phyloP scores from a whole-genome alignment of 306 rosid genomes.

The Albizia julibrissin region DNA sequence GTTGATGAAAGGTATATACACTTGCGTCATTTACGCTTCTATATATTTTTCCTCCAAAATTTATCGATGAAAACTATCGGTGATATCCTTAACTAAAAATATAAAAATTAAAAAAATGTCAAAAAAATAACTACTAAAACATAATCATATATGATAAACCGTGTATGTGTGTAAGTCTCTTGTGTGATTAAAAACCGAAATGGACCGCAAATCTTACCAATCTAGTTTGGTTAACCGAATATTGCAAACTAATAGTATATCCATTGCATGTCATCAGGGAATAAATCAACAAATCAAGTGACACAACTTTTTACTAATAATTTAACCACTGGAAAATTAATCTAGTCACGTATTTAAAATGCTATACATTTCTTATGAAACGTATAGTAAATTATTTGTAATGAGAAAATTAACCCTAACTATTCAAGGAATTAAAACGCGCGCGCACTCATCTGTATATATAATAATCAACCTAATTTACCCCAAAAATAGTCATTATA shows the following conservation, averaged over 20 bases:
- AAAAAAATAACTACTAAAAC: background rate
- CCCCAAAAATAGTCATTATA: background rate
- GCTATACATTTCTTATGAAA: background rate
- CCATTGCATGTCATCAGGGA: background rate
- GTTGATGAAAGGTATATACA: too few relatives aligned
- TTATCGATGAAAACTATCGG: background rate
- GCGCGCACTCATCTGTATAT: background rate
- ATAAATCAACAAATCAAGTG: background rate
- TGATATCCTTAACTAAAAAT: background rate
- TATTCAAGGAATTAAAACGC: background rate
- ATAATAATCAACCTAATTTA: background rate
- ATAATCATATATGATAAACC: background rate
- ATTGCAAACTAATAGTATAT: background rate
- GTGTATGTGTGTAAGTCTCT: background rate
- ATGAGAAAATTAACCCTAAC: background rate
- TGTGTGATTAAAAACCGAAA: background rate
- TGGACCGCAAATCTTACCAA: background rate
- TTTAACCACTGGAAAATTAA: background rate
- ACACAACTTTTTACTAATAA: background rate
- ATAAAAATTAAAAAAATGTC: background rate
- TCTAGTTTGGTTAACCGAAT: background rate
- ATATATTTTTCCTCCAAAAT: background rate
- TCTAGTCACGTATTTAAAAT: background rate
- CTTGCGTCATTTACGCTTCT: background rate
- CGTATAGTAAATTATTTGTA: background rate